Base-by-base conservation (phyloP, 208 protist genomes). In the Blastocrithidia nonstop region DNA sequence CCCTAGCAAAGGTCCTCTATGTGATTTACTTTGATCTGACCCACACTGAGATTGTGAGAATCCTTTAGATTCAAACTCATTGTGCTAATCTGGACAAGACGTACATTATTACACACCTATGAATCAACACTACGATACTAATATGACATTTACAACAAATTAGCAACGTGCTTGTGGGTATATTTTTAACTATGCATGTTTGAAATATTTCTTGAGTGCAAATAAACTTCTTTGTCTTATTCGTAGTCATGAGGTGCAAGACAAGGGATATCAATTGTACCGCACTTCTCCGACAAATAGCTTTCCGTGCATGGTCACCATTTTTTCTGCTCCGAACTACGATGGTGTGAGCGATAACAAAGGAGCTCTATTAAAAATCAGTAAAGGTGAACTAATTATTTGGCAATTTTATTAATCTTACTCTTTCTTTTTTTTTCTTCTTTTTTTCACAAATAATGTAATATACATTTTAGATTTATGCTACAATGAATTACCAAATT, bases 361-460 rank as follows among this genome's bases (percentile, higher is more conserved):
- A 31, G 95, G 68, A 16, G 92, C 93, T 6, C 57, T 96, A 24
- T 52, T 97, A 35, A 61, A 80, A 49, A 83, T 98, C 54, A 74
- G 96, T 41, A 85, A 91, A 38, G 94, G 90, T 31, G 54, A 97
- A 13, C 93, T 98, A 79, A 98, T 96, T 55, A 98, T 98, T 53
- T 71, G 92, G 7, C 95, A 98, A 71, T 98, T 98, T 62, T 95
- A 95, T 31, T 97, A 98, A 58, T 95, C 97, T 72, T 93, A 97
- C 61, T 95, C 96, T 39, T 98, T 98, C 51, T 84, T 80, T 7
- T 97, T 89, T 93, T 97, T 93, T 3, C 64, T 98, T 25, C 95
- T 95, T 1, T 97, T 98, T 57, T 93, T 98, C 0, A 91, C 77
- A 2, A 94, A 98, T 54, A 98, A 98, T 57, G 54, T 93, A 8